Base-by-base conservation (phyloP, 1,284 basidiomycete species). In the Fomitopsis betulina region DNA sequence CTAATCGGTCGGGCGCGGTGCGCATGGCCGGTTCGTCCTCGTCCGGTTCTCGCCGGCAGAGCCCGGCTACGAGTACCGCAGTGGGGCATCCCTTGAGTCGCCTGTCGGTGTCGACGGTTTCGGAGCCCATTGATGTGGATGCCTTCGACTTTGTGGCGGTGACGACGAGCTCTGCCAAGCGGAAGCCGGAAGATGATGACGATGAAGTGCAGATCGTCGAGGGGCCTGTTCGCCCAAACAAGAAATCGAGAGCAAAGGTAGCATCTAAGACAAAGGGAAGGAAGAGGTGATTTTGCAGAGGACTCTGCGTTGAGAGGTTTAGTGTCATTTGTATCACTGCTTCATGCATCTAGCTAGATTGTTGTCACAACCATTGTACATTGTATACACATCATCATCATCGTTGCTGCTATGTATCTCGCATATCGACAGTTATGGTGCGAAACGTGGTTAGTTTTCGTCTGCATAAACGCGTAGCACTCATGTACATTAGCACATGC, bases 181-280 rank as follows among this genome's bases (percentile, higher is more conserved):
- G 85, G 38, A 86, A 81, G 67, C 72, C 73, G 17, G 62, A 57
- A n/a, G 59, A 75, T 54, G 84, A 86, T 52, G 82, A 86, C 52
- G 82, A 84, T 53, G 84, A 85, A 38, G 69, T 84, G 21, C 79
- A 85, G 62, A 76, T 84, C 53, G 67, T 84, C 2, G 82, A 86
- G 40, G 82, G 79, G 0, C 68, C 75, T 2, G 55, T 65, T 37
- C 67, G 62, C 33, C 40, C 61, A n/a, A 42, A 68, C 25, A 79
- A 77, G 65, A 77, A 74, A 57, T 61, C 66, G 33, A 82, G 77
- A 64, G 69, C 65, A 13, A 74, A 71, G 53, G 77, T 67, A 7
- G 73, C 71, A 39, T 65, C 70, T 3, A 80, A 76, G 62, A 61
- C 64, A 2, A 60, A 59, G 38, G 57, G 60, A 40, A 69, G 61